Evolutionary conservation across 1,284 basidiomycete species (phyloP).

Genomic region (Hymenochaete sp.): DNA sequence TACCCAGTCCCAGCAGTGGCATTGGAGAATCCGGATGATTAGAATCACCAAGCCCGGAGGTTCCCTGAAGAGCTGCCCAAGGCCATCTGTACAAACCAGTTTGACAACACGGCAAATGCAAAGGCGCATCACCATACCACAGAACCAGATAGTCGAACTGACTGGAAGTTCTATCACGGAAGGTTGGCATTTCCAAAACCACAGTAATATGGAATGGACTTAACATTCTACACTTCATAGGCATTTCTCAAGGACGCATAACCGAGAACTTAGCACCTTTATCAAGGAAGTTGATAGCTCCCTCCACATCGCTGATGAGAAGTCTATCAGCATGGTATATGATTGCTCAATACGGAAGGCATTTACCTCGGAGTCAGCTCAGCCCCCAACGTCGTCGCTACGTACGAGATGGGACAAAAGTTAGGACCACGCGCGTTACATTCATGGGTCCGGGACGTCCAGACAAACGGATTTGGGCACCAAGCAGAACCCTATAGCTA

Average conservation of each 20-base stretch:
- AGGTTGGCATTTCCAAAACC: conserved; percentile 48
- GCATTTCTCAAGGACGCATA: conserved; percentile 95
- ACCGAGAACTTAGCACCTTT: conserved; percentile 92
- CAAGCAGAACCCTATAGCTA: no score
- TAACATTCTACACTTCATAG: conserved; percentile 32
- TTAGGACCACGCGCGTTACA: conserved; percentile 64
- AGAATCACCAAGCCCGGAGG: conserved; percentile 95
- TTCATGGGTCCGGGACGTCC: no score
- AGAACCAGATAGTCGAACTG: conserved; percentile 87
- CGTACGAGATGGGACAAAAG: conserved; percentile 78
- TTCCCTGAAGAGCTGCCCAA: conserved; percentile 81
- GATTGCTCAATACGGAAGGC: conserved; percentile 89
- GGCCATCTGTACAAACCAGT: conserved; percentile 98
- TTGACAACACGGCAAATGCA: conserved; percentile 91
- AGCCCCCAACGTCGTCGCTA: conserved; percentile 93
- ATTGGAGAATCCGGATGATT: conserved; percentile 93
- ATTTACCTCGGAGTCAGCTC: conserved; percentile 95
- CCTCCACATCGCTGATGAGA: conserved; percentile 81
- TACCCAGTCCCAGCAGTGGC: conserved; percentile 26
- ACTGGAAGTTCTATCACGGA: conserved; percentile 93
- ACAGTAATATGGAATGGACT: neutral
- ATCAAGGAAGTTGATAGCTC: conserved; percentile 76
- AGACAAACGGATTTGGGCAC: no score
- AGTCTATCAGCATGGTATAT: conserved; percentile 92
- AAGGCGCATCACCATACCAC: conserved; percentile 85